phyloP scores from a whole-genome alignment of 2,329 filamentous ascomycete genomes.

The Ambrosiella cleistominuta region DNA sequence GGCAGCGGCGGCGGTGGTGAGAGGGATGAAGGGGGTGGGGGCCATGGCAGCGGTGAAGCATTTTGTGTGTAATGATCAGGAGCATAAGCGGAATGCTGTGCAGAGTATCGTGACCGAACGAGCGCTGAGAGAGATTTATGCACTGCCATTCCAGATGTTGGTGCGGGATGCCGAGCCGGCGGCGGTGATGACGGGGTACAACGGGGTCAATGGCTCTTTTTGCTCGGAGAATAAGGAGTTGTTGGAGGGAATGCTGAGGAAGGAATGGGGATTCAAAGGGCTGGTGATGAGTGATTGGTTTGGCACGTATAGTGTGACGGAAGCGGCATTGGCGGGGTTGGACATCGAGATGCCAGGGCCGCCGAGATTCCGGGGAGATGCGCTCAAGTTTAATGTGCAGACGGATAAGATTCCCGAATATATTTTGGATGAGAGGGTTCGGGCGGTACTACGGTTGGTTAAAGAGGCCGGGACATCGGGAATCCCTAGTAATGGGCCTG shows the following conservation, averaged over 20 bases:
- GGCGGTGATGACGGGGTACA: slow-evolving; percentile 42
- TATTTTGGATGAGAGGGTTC: slow-evolving; percentile 39
- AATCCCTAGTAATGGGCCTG: slow-evolving; percentile 36
- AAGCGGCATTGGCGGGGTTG: slow-evolving; percentile 32
- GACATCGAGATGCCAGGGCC: slow-evolving; percentile 45
- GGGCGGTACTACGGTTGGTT: slow-evolving; percentile 39
- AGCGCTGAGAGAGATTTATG: slow-evolving; percentile 40
- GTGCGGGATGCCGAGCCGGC: slow-evolving; percentile 33
- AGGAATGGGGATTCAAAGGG: slow-evolving; percentile 41
- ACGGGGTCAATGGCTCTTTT: slow-evolving; percentile 38
- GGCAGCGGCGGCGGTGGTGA: slow-evolving; percentile 34
- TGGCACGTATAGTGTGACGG: slow-evolving; percentile 37
- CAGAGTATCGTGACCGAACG: slow-evolving; percentile 37
- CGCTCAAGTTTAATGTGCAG: slow-evolving; percentile 32
- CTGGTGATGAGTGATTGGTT: slow-evolving; percentile 44
- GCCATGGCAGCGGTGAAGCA: slow-evolving; percentile 42
- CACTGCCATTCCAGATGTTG: slow-evolving; percentile 39
- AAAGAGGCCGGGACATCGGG: slow-evolving; percentile 37
- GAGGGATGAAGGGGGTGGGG: slow-evolving; percentile 37
- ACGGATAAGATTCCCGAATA: slow-evolving; percentile 39
- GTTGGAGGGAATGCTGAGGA: slow-evolving; percentile 32
- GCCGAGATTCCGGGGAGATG: slow-evolving; percentile 31
- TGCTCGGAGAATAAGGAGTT: slow-evolving; percentile 36
- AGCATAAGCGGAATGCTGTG: slow-evolving; percentile 38
- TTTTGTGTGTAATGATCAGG: slow-evolving; percentile 44